Base-by-base conservation (phyloP, 768 basidiomycete genomes). In the Hypholoma sublateritium region DNA sequence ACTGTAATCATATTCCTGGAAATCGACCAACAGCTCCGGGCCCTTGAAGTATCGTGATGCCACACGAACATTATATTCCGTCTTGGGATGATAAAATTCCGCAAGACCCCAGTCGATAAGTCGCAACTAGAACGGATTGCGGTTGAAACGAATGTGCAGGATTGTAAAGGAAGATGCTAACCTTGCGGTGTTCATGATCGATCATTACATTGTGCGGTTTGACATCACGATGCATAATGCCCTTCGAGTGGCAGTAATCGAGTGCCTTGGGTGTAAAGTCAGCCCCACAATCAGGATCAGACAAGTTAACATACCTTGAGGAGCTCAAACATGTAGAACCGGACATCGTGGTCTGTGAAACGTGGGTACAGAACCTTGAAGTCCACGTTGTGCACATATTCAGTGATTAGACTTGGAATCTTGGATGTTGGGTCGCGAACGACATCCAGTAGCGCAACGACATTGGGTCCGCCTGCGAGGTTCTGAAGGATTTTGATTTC, bases 151-250 rank as follows among this genome's bases (percentile, higher is more conserved):
- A 39, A 60, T 62, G 32, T 43, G 35, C 36, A 28, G 59, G 59
- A 39, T 35, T 51, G 24, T n/a, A 21, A 14, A 5, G 50, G 22
- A 51, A 5, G 22, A 28, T 16, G 68, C 76, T 58, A 67, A 93
- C 95, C 80, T 95, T 93, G 70, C 93, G 87, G 72, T 91, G 91
- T 66, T 98, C 94, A 70, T 98, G 95, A 73, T 98, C 96, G 73
- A 98, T 98, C 95, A 98, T 98, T 53, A 98, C 94, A 72, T 98
- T 98, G 74, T 97, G 95, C 12, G 96, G 96, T 70, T 98, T 98
- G 57, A 98, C 96, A 70, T 98, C 96, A 64, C 96, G 81, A 71
- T 98, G 95, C 94, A 98, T 98, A 71, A 98, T 98, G 8, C 96
- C 96, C 65, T 95, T 94, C 28, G 96, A 98, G 73, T 98, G 96